Conservation (phyloP, 805 yeast genomes). For the Cephaloascus albidus region DNA sequence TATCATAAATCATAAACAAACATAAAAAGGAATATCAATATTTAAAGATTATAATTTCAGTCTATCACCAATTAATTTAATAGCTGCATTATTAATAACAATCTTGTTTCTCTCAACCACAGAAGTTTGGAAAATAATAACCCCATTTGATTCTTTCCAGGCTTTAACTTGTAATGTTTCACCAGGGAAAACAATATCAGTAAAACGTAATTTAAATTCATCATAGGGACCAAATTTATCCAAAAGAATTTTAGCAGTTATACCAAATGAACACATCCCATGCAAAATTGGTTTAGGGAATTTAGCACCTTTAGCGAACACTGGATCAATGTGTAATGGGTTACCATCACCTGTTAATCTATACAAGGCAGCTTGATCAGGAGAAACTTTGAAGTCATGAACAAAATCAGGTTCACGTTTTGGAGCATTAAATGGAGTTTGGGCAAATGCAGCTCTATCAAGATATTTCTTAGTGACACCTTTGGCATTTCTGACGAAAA, state of each 20-base stretch:
- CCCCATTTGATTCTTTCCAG: slow-evolving; percentile 68
- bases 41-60: slow-evolving; percentile 15
- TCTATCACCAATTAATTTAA: slow-evolving; percentile 40
- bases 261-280: slow-evolving; percentile 85
- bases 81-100: slow-evolving; percentile 84
- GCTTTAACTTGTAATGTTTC: slow-evolving; percentile 74
- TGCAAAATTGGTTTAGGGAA: slow-evolving; percentile 85
- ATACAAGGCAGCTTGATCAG: slow-evolving; percentile 81
- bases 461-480: slow-evolving; percentile 43
- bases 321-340: slow-evolving; percentile 93
- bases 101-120: slow-evolving; percentile 68
- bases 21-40: not conserved
- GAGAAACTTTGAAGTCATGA: slow-evolving; percentile 43
- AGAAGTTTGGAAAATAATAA: slow-evolving; percentile 71
- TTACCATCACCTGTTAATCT: slow-evolving; percentile 90
- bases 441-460: slow-evolving; percentile 50
- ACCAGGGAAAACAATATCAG: slow-evolving; percentile 92
- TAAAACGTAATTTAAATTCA: slow-evolving; percentile 84
- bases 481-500: slow-evolving; percentile 71
- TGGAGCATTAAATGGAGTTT: slow-evolving; percentile 56
- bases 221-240: slow-evolving; percentile 76
- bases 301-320: slow-evolving; percentile 78
- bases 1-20: not conserved
- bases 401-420: slow-evolving; percentile 58
- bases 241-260: slow-evolving; percentile 62